Conservation (phyloP, 805 yeast genomes). For the Ogataea pini region DNA sequence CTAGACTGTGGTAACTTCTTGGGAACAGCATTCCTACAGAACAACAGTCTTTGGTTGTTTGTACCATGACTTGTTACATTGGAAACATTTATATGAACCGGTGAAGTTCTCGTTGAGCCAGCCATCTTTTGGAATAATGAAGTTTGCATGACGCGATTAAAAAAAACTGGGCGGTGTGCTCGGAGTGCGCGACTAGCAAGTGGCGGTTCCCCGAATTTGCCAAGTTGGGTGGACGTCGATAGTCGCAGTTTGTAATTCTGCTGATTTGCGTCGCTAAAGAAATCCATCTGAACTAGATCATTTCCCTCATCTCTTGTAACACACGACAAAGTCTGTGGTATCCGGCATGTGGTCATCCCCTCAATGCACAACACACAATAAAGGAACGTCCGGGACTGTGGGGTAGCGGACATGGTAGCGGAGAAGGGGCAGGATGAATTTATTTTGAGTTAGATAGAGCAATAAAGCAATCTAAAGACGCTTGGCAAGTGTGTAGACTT, state of each 20-base stretch:
- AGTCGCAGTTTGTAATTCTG: neutral
- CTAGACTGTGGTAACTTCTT: neutral
- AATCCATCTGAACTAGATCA: neutral
- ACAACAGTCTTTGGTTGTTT: no score
- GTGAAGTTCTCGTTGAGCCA: no score
- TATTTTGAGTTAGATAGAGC: no score
- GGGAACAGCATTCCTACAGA: no score
- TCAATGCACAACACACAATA: neutral
- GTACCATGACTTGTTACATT: no score
- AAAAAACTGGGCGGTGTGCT: neutral
- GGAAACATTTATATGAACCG: no score
- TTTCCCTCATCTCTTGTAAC: neutral
- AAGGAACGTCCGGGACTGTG: neutral
- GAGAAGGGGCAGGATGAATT: neutral
- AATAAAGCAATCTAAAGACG: no score
- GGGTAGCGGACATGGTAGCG: neutral
- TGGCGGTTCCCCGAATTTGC: neutral
- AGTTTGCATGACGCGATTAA: neutral
- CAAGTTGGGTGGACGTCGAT: neutral
- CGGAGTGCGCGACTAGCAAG: constrained; percentile 3
- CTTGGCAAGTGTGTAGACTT: no score
- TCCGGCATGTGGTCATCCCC: neutral
- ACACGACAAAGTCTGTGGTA: neutral
- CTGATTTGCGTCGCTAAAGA: no score
- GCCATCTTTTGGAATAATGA: neutral